A percentile compares a stretch with the other conserved stretches of the same genome.
phyloP scores from a whole-genome alignment of 352 stramenopile species.

The Globisporangium rhizosaccharum region DNA sequence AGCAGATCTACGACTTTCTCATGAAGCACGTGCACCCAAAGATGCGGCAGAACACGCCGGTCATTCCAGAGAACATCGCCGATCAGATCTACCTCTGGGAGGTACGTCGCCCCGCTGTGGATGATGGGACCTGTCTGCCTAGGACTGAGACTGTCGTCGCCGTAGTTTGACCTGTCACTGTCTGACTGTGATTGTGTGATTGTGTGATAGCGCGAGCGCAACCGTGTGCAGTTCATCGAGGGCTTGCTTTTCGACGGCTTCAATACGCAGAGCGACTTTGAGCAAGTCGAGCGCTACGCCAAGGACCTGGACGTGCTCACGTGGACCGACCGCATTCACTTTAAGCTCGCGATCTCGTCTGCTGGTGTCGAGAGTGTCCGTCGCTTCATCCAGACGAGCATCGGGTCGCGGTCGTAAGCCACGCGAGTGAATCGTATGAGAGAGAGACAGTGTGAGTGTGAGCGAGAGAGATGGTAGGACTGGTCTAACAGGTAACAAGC shows the following conservation, averaged over 20 bases:
- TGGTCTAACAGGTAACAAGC: background rate
- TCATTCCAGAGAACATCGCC: constrained; percentile 87
- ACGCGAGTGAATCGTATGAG: background rate
- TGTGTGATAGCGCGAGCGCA: constrained; percentile 56
- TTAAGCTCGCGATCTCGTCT: constrained; percentile 62
- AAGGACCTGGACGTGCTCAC: constrained; percentile 67
- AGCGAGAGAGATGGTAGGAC: background rate
- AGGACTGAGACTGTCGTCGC: no score
- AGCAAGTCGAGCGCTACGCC: constrained; percentile 67
- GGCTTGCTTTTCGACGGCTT: constrained; percentile 87
- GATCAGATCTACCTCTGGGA: constrained; percentile 92
- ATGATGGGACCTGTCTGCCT: background rate
- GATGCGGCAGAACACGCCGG: constrained; percentile 62
- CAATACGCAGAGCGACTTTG: constrained; percentile 80
- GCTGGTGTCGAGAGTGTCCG: constrained; percentile 63
- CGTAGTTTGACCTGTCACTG: background rate
- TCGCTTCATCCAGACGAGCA: constrained; percentile 64
- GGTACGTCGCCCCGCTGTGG: constrained; percentile 15
- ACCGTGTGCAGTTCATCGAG: constrained; percentile 79
- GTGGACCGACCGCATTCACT: constrained; percentile 78
- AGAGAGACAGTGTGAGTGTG: background rate
- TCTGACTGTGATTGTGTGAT: background rate
- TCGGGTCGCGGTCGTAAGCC: constrained; percentile 8
- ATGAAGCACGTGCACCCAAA: constrained; percentile 86
- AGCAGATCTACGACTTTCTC: constrained; percentile 91